Evolutionary conservation across 768 basidiomycete genomes (phyloP).

Genomic region (Rhodotorula paludigena): DNA sequence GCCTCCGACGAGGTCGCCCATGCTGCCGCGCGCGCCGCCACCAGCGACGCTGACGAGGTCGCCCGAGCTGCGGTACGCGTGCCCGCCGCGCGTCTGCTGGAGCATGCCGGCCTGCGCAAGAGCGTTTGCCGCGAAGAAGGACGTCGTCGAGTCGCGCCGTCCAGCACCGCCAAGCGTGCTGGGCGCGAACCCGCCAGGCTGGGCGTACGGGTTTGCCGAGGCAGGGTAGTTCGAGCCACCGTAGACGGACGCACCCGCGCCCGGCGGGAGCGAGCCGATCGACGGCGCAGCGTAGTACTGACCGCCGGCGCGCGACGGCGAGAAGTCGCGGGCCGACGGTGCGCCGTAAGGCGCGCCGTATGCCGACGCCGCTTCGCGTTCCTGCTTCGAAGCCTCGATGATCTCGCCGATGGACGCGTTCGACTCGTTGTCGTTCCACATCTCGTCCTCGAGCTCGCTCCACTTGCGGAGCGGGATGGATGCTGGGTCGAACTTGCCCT

Average conservation of each 20-base stretch:
- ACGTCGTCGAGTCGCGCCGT: conserved; percentile 21
- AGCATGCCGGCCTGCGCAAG: conserved; percentile 10
- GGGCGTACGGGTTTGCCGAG: neutral
- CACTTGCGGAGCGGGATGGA: conserved; percentile 92
- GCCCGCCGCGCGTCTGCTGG: neutral
- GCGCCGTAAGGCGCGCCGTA: conserved; percentile 41
- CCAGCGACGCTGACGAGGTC: neutral
- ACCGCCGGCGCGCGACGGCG: neutral
- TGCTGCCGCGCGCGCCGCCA: too few species aligned
- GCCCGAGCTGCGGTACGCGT: neutral
- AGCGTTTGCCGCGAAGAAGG: conserved; percentile 31
- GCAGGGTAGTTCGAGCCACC: neutral
- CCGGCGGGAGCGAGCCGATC: conserved; percentile 1
- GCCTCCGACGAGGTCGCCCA: neutral
- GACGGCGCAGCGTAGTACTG: conserved; percentile 13
- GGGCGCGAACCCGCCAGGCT: neutral
- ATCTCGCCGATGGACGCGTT: conserved; percentile 43
- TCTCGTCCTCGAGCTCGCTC: conserved; percentile 58
- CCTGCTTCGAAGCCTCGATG: conserved; percentile 36
- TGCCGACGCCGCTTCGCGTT: conserved; percentile 16
- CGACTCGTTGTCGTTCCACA: conserved; percentile 34
- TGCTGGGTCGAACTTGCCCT: conserved; percentile 92
- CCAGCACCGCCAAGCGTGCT: conserved; percentile 8
- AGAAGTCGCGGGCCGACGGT: neutral
- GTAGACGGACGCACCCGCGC: neutral